phyloP scores from a whole-genome alignment of 2,329 filamentous ascomycete species.

The Aspergillus oerlinghausenensis region DNA sequence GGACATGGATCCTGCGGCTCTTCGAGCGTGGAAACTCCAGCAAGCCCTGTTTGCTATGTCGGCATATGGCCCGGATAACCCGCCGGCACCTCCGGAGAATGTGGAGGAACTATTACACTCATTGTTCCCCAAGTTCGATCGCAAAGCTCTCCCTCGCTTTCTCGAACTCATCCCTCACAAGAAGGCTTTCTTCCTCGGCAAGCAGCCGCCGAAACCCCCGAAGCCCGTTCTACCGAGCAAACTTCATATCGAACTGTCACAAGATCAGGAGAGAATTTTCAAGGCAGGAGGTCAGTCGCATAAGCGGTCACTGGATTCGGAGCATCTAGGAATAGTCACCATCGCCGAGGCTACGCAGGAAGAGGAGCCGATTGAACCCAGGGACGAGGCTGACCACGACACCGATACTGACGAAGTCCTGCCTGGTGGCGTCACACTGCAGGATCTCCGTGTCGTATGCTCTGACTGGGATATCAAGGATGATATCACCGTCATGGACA shows the following conservation, averaged over 20 bases:
- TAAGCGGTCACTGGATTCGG: conserved; percentile 47
- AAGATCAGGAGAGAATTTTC: conserved; percentile 83
- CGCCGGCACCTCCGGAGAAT: conserved; percentile 65
- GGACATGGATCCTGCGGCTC: conserved; percentile 39
- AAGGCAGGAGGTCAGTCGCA: conserved; percentile 62
- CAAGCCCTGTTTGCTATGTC: conserved; percentile 46
- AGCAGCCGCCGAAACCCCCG: conserved; percentile 72
- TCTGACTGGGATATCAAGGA: conserved; percentile 75
- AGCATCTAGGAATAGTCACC: conserved; percentile 53
- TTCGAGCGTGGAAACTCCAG: conserved; percentile 44
- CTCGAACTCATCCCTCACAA: conserved; percentile 79
- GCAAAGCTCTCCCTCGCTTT: conserved; percentile 70
- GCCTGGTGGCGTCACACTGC: conserved; percentile 66
- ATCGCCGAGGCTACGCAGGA: conserved; percentile 44
- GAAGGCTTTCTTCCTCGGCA: conserved; percentile 70
- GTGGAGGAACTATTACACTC: conserved; percentile 71
- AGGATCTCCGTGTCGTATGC: conserved; percentile 80
- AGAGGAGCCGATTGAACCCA: conserved; percentile 47
- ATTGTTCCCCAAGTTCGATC: conserved; percentile 76
- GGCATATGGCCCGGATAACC: conserved; percentile 51
- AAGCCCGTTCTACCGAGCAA: conserved; percentile 83
- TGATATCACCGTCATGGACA: conserved; percentile 41
- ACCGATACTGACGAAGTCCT: conserved; percentile 60
- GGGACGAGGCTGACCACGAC: conserved; percentile 49
- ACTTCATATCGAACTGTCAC: conserved; percentile 76